A percentile compares a stretch with the other conserved stretches of the same genome.
Evolutionary conservation across 139 green algal genomes (phyloP).

Genomic region (Dunaliella sp.): DNA sequence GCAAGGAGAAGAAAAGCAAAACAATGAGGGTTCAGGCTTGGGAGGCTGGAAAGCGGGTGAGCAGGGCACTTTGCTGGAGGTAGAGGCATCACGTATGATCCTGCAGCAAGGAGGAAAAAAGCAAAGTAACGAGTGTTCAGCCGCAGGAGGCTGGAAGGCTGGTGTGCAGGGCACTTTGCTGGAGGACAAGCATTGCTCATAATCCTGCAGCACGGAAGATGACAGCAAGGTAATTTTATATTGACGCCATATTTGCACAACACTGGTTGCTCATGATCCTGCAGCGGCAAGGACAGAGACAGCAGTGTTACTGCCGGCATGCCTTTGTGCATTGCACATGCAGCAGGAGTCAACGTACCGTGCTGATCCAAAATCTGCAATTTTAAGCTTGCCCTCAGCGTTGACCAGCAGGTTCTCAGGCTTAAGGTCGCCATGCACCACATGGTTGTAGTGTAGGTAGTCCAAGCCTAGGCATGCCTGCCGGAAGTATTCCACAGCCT

Average conservation of each 20-base stretch:
- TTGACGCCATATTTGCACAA: not conserved
- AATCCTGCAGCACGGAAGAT: not conserved
- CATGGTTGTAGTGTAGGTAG: conserved; percentile 71
- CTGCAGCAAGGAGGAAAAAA: not conserved
- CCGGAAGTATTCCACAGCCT: conserved; percentile 42
- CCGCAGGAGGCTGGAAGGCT: not conserved
- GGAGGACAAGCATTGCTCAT: not conserved
- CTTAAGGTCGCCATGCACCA: conserved; percentile 86
- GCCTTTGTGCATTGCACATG: too few species aligned
- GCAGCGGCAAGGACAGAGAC: too few species aligned
- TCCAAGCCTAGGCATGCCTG: conserved; percentile 61
- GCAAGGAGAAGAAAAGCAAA: not conserved
- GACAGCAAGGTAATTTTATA: not conserved
- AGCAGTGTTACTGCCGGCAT: not conserved
- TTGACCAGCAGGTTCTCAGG: conserved; percentile 86
- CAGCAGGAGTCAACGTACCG: too few species aligned
- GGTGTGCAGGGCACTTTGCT: not conserved
- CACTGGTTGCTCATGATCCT: not conserved
- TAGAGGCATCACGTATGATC: conserved; percentile 10
- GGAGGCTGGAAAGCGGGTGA: conserved; percentile 31
- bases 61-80: conserved; percentile 16
- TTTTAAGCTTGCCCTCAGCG: conserved; percentile 76
- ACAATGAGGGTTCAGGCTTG: not conserved
- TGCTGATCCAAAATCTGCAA: conserved; percentile 84
- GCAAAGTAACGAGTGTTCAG: not conserved